phyloP scores from a whole-genome alignment of 805 yeast genomes.

The Henningerozyma blattae region DNA sequence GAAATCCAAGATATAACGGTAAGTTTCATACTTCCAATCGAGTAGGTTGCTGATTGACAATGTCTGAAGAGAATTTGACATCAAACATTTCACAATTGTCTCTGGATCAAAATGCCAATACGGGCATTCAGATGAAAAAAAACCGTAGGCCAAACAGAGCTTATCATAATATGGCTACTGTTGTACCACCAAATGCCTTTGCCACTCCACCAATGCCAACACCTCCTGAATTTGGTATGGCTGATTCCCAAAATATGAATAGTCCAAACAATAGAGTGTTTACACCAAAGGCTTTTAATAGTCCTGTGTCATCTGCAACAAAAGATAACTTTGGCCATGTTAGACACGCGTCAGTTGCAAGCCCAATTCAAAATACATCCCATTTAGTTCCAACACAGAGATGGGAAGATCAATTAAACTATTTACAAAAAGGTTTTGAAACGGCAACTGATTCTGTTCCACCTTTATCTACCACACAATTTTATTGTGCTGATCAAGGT shows the following conservation, averaged over 20 bases:
- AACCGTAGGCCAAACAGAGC: slow-evolving; percentile 23
- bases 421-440: slow-evolving; percentile 36
- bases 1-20: no score
- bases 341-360: slow-evolving; percentile 1
- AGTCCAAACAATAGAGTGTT: slow-evolving; percentile 2
- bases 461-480: slow-evolving; percentile 70
- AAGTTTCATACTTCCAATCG: no score
- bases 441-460: slow-evolving; percentile 74
- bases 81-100: slow-evolving; percentile 12
- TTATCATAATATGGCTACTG: slow-evolving; percentile 12
- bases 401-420: slow-evolving; percentile 25
- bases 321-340: slow-evolving; percentile 1
- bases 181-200: slow-evolving; percentile 1
- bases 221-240: neutral
- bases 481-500: slow-evolving; percentile 67
- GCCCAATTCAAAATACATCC: slow-evolving; percentile 10
- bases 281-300: slow-evolving; percentile 7
- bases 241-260: neutral
- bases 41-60: no score
- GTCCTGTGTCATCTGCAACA: slow-evolving; percentile 2
- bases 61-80: slow-evolving; percentile 10
- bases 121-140: slow-evolving; percentile 8
- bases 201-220: neutral
- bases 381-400: slow-evolving; percentile 24
- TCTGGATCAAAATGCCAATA: slow-evolving; percentile 8